phyloP scores from a whole-genome alignment of 2,329 filamentous ascomycete species.

The Apiospora rasikravindrae region DNA sequence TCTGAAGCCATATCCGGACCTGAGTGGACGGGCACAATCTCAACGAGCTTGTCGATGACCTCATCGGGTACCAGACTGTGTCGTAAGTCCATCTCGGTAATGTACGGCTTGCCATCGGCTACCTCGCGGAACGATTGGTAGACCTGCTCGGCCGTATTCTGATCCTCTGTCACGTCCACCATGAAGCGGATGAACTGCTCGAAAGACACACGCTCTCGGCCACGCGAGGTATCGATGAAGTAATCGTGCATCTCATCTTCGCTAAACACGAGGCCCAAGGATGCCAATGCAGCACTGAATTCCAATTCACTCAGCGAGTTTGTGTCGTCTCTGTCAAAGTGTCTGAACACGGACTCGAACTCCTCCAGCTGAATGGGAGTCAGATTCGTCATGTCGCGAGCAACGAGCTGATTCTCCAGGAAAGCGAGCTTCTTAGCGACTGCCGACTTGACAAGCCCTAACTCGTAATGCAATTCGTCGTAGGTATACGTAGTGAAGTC shows the following conservation, averaged over 20 bases:
- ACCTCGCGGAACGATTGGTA: slow-evolving; percentile 98
- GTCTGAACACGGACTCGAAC: slow-evolving; percentile 96
- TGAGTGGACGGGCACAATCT: slow-evolving; percentile 82
- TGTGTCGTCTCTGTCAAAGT: slow-evolving; percentile 92
- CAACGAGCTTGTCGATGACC: slow-evolving; percentile 89
- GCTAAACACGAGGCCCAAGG: slow-evolving; percentile 91
- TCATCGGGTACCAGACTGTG: slow-evolving; percentile 96
- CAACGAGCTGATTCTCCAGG: slow-evolving; percentile 97
- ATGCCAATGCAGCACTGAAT: slow-evolving; percentile 95
- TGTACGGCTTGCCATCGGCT: slow-evolving; percentile 97
- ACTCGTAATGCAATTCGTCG: slow-evolving; percentile 92
- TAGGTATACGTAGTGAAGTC: slow-evolving; percentile 99
- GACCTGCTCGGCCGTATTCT: slow-evolving; percentile 97
- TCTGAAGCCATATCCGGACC: slow-evolving; percentile 89
- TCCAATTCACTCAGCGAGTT: slow-evolving; percentile 93
- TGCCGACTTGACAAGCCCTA: slow-evolving; percentile 86
- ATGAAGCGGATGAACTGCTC: slow-evolving; percentile 99
- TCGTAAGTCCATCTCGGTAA: slow-evolving; percentile 94
- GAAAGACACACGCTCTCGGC: slow-evolving; percentile 83
- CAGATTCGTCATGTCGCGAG: slow-evolving; percentile 97
- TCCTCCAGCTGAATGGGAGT: slow-evolving; percentile 98
- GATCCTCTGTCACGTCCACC: slow-evolving; percentile 98
- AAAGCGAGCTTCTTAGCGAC: slow-evolving; percentile 97
- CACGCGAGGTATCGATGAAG: slow-evolving; percentile 85
- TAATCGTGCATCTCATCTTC: slow-evolving; percentile 98